Conservation (phyloP, 129 eudicot species). For the Saussurea involucrata region DNA sequence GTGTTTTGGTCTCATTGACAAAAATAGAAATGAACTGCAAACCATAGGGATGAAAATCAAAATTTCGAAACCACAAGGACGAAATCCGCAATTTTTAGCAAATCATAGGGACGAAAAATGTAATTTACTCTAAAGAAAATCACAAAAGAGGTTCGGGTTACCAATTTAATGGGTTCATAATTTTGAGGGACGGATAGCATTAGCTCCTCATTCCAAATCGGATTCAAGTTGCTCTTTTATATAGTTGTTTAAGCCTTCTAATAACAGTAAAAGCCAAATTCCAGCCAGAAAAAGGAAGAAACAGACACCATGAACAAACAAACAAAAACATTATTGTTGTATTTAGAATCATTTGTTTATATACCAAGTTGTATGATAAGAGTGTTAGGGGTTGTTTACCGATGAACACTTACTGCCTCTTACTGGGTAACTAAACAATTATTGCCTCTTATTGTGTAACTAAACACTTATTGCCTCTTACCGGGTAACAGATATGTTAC, state of each 20-base stretch:
- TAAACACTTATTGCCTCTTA: too few relatives aligned
- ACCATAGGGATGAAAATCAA: too few relatives aligned
- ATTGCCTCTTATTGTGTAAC: too few relatives aligned
- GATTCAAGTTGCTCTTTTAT: slow-evolving; percentile 70
- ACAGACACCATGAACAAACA: neutral
- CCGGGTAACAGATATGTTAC: neutral
- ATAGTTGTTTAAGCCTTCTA: slow-evolving; percentile 73
- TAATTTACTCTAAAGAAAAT: neutral
- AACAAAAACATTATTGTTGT: neutral
- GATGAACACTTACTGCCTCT: neutral
- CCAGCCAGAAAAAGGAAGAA: neutral
- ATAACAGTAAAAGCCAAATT: slow-evolving; percentile 17
- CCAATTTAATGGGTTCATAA: slow-evolving; percentile 67
- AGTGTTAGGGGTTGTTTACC: neutral
- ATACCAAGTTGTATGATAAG: neutral
- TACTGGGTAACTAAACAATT: neutral
- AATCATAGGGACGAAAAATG: too few relatives aligned
- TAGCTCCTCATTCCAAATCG: slow-evolving; percentile 83
- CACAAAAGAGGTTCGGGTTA: slow-evolving; percentile 13
- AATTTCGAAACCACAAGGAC: too few relatives aligned
- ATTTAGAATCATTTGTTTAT: neutral
- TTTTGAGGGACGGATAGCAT: slow-evolving; percentile 63
- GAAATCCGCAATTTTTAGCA: too few relatives aligned
- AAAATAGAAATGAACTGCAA: too few relatives aligned
- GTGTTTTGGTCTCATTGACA: too few relatives aligned